phyloP scores from a whole-genome alignment of 2,329 filamentous ascomycete genomes.

The Cordyceps militaris region DNA sequence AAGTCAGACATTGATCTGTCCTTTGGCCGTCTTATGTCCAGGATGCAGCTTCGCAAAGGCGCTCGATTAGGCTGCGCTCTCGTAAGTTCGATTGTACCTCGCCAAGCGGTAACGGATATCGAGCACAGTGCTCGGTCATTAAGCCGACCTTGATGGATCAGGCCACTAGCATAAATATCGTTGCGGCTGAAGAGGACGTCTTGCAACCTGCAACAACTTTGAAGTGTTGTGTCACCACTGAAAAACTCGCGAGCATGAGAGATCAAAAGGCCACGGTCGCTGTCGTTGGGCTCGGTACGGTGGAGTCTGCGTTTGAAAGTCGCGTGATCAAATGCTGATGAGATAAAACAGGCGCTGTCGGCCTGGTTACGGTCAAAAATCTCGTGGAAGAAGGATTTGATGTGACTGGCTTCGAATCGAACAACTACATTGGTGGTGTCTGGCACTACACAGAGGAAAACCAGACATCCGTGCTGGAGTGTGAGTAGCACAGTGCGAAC shows the following conservation, averaged over 20 bases:
- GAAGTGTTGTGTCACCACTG: neutral
- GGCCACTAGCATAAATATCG: neutral
- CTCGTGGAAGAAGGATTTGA: slow-evolving; percentile 38
- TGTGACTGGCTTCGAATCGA: slow-evolving; percentile 36
- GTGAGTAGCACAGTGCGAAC: slow-evolving; percentile 17
- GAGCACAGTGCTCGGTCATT: neutral
- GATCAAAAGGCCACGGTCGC: neutral
- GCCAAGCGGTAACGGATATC: neutral
- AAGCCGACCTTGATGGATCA: neutral
- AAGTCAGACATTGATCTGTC: no score
- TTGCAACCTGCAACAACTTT: neutral
- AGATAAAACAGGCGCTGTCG: neutral
- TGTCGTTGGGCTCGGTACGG: neutral
- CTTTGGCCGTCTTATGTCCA: no score
- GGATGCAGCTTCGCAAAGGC: neutral
- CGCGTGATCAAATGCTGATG: neutral
- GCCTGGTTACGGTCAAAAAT: slow-evolving; percentile 17
- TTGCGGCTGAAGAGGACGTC: neutral
- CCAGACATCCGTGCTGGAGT: slow-evolving; percentile 30
- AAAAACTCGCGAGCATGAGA: neutral
- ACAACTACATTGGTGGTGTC: slow-evolving; percentile 33
- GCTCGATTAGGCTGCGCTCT: neutral
- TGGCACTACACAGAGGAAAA: slow-evolving; percentile 36
- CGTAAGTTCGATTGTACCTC: neutral
- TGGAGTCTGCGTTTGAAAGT: neutral